Evolutionary conservation across 2,329 filamentous ascomycete species (phyloP).

Genomic region (Tolypocladium tropicale): DNA sequence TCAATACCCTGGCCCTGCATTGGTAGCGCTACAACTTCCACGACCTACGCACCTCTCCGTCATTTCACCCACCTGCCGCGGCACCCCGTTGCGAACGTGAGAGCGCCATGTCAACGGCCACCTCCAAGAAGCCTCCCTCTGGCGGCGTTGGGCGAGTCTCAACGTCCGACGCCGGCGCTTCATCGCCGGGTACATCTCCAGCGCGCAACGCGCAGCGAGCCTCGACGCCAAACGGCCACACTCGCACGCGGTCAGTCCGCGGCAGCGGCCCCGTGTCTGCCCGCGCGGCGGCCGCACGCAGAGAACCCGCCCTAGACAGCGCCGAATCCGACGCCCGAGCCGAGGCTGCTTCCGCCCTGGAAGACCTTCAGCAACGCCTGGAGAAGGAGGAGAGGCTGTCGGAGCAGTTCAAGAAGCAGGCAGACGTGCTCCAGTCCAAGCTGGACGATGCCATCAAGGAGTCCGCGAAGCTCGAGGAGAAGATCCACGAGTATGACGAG

Average conservation of each 20-base stretch:
- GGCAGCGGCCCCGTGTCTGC: slow-evolving; percentile 59
- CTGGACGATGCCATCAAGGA: slow-evolving; percentile 78
- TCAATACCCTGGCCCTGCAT: background rate
- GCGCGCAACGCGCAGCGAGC: slow-evolving; percentile 30
- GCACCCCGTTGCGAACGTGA: background rate
- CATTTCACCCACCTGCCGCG: background rate
- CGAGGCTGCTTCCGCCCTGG: slow-evolving; percentile 67
- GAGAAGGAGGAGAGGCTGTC: slow-evolving; percentile 68
- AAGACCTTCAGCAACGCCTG: slow-evolving; percentile 75
- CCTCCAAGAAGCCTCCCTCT: slow-evolving; percentile 42
- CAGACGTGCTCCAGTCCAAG: slow-evolving; percentile 72
- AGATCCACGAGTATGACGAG: slow-evolving; percentile 76
- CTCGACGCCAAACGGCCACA: slow-evolving; percentile 31
- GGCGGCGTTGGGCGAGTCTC: slow-evolving; percentile 35
- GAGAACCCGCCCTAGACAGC: slow-evolving; percentile 35
- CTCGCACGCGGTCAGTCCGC: slow-evolving; percentile 56
- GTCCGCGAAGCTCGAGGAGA: slow-evolving; percentile 79
- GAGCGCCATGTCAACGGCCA: slow-evolving; percentile 37
- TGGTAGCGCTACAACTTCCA: background rate
- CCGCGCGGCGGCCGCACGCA: slow-evolving; percentile 57
- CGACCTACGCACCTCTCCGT: background rate
- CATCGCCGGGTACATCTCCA: slow-evolving; percentile 23
- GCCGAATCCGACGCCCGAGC: slow-evolving; percentile 65
- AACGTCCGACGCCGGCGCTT: slow-evolving; percentile 25
- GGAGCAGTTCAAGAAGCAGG: slow-evolving; percentile 74